Evolutionary conservation across 345 rosid genomes (phyloP).

Genomic region (Trapa bicornis): DNA sequence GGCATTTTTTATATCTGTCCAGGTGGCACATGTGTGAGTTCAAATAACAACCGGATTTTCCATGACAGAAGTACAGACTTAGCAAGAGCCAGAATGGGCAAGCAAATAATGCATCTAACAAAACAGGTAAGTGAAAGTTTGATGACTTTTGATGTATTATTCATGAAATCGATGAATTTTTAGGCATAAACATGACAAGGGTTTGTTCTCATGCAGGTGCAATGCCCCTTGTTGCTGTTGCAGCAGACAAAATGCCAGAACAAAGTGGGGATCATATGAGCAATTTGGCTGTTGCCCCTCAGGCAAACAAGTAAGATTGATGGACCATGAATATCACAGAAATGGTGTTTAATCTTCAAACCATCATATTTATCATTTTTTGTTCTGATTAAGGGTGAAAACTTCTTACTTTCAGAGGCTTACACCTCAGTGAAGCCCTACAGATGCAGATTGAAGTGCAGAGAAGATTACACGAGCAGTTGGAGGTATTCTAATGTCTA

Average conservation of each 20-base stretch:
- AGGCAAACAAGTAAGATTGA: constrained; percentile 13
- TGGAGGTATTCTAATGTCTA: constrained; percentile 15
- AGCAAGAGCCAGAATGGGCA: constrained; percentile 18
- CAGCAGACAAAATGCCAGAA: constrained; percentile 12
- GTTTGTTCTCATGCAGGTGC: constrained; percentile 5
- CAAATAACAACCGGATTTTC: neutral
- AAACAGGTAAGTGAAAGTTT: neutral
- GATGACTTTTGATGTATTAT: neutral
- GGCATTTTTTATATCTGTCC: neutral
- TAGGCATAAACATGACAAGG: neutral
- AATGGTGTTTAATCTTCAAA: neutral
- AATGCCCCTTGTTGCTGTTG: constrained; percentile 6
- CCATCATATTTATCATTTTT: neutral
- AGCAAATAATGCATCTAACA: constrained; percentile 6
- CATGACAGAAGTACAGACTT: constrained; percentile 19
- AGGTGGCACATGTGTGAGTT: neutral
- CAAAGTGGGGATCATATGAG: constrained; percentile 8
- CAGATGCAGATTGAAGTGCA: constrained; percentile 26
- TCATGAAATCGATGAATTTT: neutral
- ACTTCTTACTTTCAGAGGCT: constrained; percentile 7
- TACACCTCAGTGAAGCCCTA: constrained; percentile 11
- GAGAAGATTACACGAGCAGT: constrained; percentile 18
- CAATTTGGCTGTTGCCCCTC: constrained; percentile 15
- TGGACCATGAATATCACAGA: neutral
- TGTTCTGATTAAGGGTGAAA: neutral